These are phyloP conservation scores for Juglanconis oblonga DNA, from an alignment of 2,329 filamentous ascomycete genomes.

Conservation along the genomic window DNA sequence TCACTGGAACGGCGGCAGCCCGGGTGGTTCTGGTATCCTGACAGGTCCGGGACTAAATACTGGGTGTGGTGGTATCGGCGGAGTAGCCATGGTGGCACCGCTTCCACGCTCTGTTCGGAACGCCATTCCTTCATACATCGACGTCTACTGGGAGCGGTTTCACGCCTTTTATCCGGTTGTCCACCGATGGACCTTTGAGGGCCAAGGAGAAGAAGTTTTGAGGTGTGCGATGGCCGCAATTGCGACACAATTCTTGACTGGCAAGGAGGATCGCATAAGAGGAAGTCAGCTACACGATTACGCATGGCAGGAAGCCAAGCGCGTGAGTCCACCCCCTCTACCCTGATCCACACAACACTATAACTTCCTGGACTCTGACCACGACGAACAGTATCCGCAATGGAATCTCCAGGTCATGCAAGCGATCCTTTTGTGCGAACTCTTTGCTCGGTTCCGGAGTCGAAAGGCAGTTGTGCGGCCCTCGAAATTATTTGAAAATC, in stretches of 20 bases:
- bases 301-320: conserved; percentile 47
- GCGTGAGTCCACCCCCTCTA: conserved; percentile 38
- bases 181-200: conserved; percentile 45
- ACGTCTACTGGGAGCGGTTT: conserved; percentile 52
- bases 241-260: conserved; percentile 48
- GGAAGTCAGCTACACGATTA: conserved; percentile 50
- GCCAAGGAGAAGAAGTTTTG: conserved; percentile 41
- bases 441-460: conserved; percentile 53
- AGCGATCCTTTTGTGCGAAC: conserved; percentile 52
- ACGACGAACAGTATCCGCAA: conserved; percentile 37
- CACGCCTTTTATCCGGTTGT: conserved; percentile 48
- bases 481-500: conserved; percentile 46
- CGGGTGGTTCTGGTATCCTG: conserved; percentile 27
- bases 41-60: conserved; percentile 31
- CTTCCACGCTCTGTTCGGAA: conserved; percentile 35
- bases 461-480: conserved; percentile 44
- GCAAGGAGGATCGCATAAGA: conserved; percentile 47
- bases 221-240: conserved; percentile 56
- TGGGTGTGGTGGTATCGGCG: conserved; percentile 20
- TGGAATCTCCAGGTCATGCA: conserved; percentile 52
- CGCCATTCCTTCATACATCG: conserved; percentile 48
- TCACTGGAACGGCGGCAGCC: conserved; percentile 9
- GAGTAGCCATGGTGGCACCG: conserved; percentile 28
- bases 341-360: too few relatives aligned
- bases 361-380: conserved; percentile 9